Percentiles rank a stretch among this genome's conserved stretches.
Evolutionary conservation across 495 filamentous ascomycete genomes (phyloP).

Genomic region (Tirmania nivea): DNA sequence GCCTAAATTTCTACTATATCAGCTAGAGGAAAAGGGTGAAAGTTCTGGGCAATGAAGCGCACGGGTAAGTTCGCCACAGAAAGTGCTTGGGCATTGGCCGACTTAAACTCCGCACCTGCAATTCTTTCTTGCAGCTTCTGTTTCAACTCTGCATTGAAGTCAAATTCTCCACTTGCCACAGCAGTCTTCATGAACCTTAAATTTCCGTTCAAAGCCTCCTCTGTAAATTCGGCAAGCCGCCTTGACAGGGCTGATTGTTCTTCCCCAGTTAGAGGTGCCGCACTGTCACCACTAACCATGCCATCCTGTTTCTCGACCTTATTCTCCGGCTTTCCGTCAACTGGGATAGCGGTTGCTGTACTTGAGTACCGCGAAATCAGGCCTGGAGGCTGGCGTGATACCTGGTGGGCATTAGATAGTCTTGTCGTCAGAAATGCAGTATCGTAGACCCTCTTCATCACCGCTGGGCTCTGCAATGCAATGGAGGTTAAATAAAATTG

Average conservation of each 20-base stretch:
- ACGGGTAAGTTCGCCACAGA: conserved; percentile 39
- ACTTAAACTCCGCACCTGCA: conserved; percentile 44
- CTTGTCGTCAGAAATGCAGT: no score
- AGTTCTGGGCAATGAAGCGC: conserved; percentile 3
- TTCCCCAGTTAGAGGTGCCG: neutral
- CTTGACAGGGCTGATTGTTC: conserved; percentile 13
- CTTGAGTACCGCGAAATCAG: conserved; percentile 2
- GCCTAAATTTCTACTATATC: conserved; percentile 1
- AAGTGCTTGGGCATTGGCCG: conserved; percentile 46
- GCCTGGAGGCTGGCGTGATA: no score
- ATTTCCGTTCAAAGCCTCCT: conserved; percentile 9
- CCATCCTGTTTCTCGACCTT: neutral
- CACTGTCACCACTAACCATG: neutral
- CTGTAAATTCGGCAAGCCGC: conserved; percentile 15
- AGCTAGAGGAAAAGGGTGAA: conserved; percentile 14
- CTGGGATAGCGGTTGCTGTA: neutral
- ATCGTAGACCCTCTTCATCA: neutral
- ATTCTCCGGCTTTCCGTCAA: neutral
- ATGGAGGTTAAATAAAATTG: no score
- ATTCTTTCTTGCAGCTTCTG: conserved; percentile 50
- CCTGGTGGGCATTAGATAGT: no score
- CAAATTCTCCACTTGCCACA: conserved; percentile 52
- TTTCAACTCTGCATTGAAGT: conserved; percentile 74
- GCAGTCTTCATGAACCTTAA: conserved; percentile 1
- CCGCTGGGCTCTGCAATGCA: no score